These are phyloP conservation scores for Macrophomina pseudophaseolina DNA, from an alignment of 2,329 filamentous ascomycete genomes.

Conservation along the genomic window DNA sequence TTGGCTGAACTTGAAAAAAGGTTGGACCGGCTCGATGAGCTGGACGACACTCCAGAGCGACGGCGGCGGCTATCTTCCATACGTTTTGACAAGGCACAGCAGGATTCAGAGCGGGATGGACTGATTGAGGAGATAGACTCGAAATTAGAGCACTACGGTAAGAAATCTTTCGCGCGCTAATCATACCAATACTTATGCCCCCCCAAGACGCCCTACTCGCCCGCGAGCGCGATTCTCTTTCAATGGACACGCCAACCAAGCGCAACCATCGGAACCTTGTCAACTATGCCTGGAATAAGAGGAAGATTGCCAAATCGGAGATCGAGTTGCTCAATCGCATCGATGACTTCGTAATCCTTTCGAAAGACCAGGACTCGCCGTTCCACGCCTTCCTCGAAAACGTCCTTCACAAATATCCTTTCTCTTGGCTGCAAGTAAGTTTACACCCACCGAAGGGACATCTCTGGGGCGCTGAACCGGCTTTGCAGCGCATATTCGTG, in stretches of 20 bases:
- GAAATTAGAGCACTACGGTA: neutral
- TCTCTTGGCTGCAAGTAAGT: neutral
- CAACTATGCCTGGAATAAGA: conserved; percentile 28
- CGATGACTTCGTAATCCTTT: conserved; percentile 28
- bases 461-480: neutral
- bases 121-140: neutral
- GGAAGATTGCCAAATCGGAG: conserved; percentile 21
- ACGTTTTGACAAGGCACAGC: neutral
- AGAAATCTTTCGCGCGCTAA: too few species aligned
- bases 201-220: neutral
- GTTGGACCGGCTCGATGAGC: neutral
- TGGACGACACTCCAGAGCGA: neutral
- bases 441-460: neutral
- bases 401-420: neutral
- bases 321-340: conserved; percentile 15
- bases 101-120: neutral
- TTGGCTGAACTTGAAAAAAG: neutral
- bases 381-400: conserved; percentile 16
- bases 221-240: neutral
- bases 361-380: conserved; percentile 22
- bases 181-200: too few species aligned
- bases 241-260: neutral
- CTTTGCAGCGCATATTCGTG: neutral
- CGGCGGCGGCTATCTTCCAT: neutral
- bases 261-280: neutral